Evolutionary conservation across 2,329 filamentous ascomycete species (phyloP), one percentile per base, ranked within the genome.

Genomic region (Graphiopsis chlorocephala): DNA sequence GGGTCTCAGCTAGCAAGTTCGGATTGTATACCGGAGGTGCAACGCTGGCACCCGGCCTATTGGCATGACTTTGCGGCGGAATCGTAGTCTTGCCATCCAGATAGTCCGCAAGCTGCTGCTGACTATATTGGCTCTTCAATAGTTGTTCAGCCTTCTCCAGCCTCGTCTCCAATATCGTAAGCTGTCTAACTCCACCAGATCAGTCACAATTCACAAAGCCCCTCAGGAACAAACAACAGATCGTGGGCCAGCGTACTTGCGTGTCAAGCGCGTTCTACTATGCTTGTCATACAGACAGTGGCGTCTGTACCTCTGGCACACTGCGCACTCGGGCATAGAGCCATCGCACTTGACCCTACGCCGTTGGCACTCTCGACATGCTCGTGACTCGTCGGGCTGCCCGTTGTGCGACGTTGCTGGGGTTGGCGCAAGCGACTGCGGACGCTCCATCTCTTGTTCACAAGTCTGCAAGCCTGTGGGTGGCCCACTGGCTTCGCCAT

Each of bases 271-370:
- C 12, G 60, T 62, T n/a, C 48, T 62, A 50, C 60, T 53, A 45
- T 62, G 47, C 20, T 62, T 62, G 33, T 62, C 60, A 14, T 62
- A 62, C 47, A 62, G 35, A 55, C 60, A 62, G 60, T 62, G 60
- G 31, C 60, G 60, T 53, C 60, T 62, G 48, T 62, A 62, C 50
- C 60, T 42, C 20, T 62, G 60, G 33, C 60, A 62, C 10, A 62
- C 60, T 8, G 60, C 48, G 33, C 60, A 62, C 47, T 42, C 47
- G 31, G 60, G 60, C 48, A 62, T 62, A 33, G 48, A 35, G 33
- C 60, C 60, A 25, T 62, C 60, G 11, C 60, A 62, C 26, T 55
- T 35, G 31, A 62, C 60, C 33, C 60, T 55, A n/a, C 60, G 60
- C n/a, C 60, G 60, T 26, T 50, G 60, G 20, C 60, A 62, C 42